Base-by-base conservation (phyloP, 176 grass and related monocot species). In the Neostapfia colusana region DNA sequence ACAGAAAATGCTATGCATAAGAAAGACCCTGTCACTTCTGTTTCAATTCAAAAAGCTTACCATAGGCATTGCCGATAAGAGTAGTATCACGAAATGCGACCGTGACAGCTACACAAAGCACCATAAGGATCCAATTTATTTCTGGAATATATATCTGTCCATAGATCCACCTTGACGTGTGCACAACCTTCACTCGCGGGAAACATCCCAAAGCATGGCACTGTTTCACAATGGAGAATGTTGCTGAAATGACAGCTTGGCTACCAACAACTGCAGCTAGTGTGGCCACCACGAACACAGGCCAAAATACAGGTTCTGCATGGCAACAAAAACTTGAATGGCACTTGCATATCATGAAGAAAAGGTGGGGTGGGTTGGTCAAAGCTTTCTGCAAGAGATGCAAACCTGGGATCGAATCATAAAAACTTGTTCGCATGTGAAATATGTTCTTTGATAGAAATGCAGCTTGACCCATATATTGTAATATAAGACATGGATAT, bases 381-480 rank as follows among this genome's bases (percentile, higher is more conserved):
- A 3, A 56, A 58, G 2, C 1, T 13, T 51, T 51, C 21, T 2
- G 49, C 20, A 54, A 54, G 59, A 42, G 17, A 37, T 63, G 49
- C 80, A 81, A 84, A 98, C 95, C 46, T 88, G 95, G 95, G 66
- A 99, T 99, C 61, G 91, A 95, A 51, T 92, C 85, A 39, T 92
- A 99, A 77, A 99, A 99, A 89, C 72, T 72, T 45, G 76, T 79
- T n/a, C 40, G 78, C 65, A 76, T 82, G 61, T 82, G 48, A 67
- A 76, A 69, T 41, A 85, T 87, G 51, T 99, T 85, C 69, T 86
- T 99, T 53, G 95, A 99, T 81, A 95, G 77, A 92, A 86, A 99
- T 74, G 95, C 95, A 80, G 95, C 91, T 73, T 99, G 95, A 48
- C 95, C 95, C 95, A 99, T 99, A 84, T 99, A 99, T 83, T 99